phyloP scores from a whole-genome alignment of 75 land plant genomes.

The Picea sitchensis region DNA sequence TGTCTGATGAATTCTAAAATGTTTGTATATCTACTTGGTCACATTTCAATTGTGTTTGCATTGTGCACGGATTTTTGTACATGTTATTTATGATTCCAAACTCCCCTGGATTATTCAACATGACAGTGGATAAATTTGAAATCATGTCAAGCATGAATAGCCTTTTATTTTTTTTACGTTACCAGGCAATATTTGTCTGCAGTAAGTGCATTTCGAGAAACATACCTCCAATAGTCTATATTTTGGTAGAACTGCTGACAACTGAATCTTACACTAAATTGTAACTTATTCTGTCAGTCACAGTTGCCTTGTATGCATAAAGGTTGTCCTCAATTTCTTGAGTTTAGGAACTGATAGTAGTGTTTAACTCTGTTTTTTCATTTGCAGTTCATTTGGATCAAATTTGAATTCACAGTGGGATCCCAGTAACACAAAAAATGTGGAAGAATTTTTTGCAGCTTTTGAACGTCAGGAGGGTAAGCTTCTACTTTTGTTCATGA shows the following conservation, averaged over 20 bases:
- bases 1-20: too few relatives aligned
- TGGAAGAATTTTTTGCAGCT: not conserved
- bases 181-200: not conserved
- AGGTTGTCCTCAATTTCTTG: not conserved
- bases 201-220: not conserved
- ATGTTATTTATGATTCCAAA: not conserved
- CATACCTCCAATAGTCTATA: too few relatives aligned
- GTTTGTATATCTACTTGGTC: not conserved
- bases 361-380: not conserved
- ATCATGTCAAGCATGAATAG: not conserved
- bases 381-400: slow-evolving; percentile 6
- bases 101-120: not conserved
- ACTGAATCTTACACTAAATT: not conserved
- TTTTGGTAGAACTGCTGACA: too few relatives aligned
- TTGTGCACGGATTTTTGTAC: not conserved
- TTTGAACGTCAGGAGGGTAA: not conserved
- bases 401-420: slow-evolving; percentile 4
- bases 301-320: not conserved
- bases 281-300: not conserved
- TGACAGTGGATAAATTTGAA: not conserved
- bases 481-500: too few relatives aligned
- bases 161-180: not conserved
- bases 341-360: not conserved
- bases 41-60: not conserved
- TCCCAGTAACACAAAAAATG: not conserved